Evolutionary conservation across 352 stramenopile species (phyloP), one percentile per base, ranked within the genome.

Genomic region (Pythium scleroteichum): DNA sequence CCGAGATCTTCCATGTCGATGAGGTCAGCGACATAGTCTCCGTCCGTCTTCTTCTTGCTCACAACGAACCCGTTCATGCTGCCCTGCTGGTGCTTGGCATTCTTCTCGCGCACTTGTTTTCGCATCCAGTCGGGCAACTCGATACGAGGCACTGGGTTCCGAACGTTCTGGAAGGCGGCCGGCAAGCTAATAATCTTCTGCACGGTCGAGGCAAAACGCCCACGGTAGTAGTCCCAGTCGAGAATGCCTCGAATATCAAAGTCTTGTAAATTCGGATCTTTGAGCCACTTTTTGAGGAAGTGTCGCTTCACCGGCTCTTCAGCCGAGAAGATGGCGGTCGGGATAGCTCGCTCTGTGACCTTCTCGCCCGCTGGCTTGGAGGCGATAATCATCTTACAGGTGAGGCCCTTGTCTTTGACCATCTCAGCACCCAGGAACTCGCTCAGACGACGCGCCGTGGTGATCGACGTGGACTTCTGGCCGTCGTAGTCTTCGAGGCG

Each of bases 111-210:
- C 60, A 98, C 85, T 66, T 96, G 90, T 46, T 90, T 92, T 7
- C 92, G 75, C 66, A 99, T 91, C 97, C 97, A 99, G 39, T 98
- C 92, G 13, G 97, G 97, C 64, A 99, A 81, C 40, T 90, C 73
- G 44, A 99, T 95, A 8, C 96, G 83, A 4, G 97, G 97, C 9
- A 99, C 96, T 6, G 97, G 97, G 74, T 99, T 99, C 16, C 66
- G 66, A 3, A 99, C 79, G 58, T 98, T 97, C 71, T 99, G 97
- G 58, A 99, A 92, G 19, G 95, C 97, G 23, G 97, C 97, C 12
- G 97, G 97, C 42, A 99, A 98, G 10, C 96, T 99, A 63, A 99
- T 99, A 73, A 99, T 99, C 71, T 99, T 99, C 53, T 98, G 96
- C 33, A 99, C 96, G 0, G 93, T 98, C 32, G 78, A 82, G 12